phyloP scores from a whole-genome alignment of 1,284 basidiomycete species.

The Jaminaea rosea region DNA sequence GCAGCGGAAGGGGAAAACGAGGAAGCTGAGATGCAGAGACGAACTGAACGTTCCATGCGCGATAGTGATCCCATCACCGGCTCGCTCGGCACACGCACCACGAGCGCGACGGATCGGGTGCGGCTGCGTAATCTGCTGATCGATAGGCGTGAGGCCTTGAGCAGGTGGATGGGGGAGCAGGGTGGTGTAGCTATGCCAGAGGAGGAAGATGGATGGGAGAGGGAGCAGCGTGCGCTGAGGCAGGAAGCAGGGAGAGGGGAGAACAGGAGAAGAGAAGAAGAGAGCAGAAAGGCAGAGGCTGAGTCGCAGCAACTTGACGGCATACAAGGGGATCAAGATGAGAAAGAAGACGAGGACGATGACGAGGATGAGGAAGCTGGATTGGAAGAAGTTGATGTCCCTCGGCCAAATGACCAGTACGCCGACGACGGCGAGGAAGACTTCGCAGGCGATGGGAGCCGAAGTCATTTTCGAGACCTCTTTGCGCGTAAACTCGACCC shows the following conservation, averaged over 20 bases:
- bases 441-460: no score
- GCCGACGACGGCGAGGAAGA: no score
- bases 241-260: background rate
- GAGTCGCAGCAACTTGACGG: no score
- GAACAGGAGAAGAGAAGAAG: background rate
- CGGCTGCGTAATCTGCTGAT: background rate
- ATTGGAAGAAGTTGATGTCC: background rate
- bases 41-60: background rate
- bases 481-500: background rate
- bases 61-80: background rate
- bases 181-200: background rate
- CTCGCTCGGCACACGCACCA: background rate
- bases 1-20: background rate
- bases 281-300: no score
- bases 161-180: background rate
- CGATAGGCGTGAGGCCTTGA: background rate
- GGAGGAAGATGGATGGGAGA: background rate
- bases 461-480: background rate
- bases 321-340: no score
- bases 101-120: background rate
- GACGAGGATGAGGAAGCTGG: background rate
- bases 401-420: background rate
- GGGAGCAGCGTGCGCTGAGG: background rate
- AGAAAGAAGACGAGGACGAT: background rate
- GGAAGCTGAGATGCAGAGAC: background rate